Evolutionary conservation across 2,329 filamentous ascomycete species (phyloP), one percentile per base, ranked within the genome.

Genomic region (Paecilomyces variotii): DNA sequence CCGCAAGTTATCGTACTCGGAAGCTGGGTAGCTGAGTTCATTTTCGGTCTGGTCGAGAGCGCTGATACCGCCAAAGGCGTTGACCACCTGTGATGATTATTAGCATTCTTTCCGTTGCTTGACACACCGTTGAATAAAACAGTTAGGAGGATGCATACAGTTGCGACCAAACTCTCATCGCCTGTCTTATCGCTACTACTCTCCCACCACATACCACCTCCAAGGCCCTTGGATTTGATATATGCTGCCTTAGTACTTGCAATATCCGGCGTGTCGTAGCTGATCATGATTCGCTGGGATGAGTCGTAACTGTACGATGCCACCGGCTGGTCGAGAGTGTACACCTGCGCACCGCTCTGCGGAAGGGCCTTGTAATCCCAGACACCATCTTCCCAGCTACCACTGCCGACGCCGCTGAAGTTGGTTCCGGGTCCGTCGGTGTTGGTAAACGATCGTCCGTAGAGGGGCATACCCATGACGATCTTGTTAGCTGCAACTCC

Each of bases 191-290:
- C 93, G 0, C 84, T 87, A 67, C 88, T 93, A 66, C 85, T 90
- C 77, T 97, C 92, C 90, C 90, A 95, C 91, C 91, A 97, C 92
- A 97, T 97, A n/a, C 83, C 90, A 19, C 93, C 93, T 1, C 91
- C 92, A 0, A 97, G 81, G 0, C 84, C 79, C 52, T 81, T 77
- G 24, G 82, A 72, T 68, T 80, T 82, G 68, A 97, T 84, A 71
- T 86, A 96, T 10, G 83, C 76, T 1, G 86, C 85, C 79, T 97
- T 97, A 63, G 76, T 71, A 63, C 79, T 78, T 2, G 86, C 87
- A 90, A 90, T 84, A 6, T 78, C 74, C 2, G 84, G 81, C 2
- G 84, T 91, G 70, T 90, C 87, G 64, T 92, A 96, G 55, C 81
- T 87, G 51, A 96, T 82, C 75, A 95, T 79, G 59, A 82, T 83